Evolutionary conservation across 2,329 filamentous ascomycete species (phyloP).

Genomic region (Colletotrichum simmondsii): DNA sequence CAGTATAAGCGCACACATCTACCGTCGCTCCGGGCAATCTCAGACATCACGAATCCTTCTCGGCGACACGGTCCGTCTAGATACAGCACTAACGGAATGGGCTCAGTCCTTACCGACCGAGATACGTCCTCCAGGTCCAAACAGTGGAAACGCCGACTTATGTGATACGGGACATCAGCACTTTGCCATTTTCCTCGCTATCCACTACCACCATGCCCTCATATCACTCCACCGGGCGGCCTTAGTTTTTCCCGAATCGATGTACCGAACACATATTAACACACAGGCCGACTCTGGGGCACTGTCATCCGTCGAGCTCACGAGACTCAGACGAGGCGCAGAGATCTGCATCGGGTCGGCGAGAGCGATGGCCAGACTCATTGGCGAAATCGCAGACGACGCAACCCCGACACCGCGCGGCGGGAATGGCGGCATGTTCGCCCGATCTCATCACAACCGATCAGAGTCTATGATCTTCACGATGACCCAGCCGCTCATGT

Average conservation of each 20-base stretch:
- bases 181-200: slow-evolving; percentile 7
- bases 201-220: slow-evolving; percentile 30
- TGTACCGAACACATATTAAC: slow-evolving; percentile 34
- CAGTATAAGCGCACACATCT: slow-evolving; percentile 24
- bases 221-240: slow-evolving; percentile 35
- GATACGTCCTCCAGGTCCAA: not conserved
- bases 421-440: not conserved
- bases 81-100: slow-evolving; percentile 36
- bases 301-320: slow-evolving; percentile 10
- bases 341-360: slow-evolving; percentile 24
- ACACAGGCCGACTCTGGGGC: slow-evolving; percentile 10
- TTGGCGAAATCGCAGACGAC: slow-evolving; percentile 20
- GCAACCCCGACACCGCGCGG: not conserved
- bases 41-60: slow-evolving; percentile 17
- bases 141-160: not conserved
- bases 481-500: slow-evolving; percentile 34
- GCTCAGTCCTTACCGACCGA: slow-evolving; percentile 26
- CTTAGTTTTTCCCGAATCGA: slow-evolving; percentile 34
- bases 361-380: slow-evolving; percentile 10
- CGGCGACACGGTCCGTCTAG: slow-evolving; percentile 32
- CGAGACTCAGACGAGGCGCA: slow-evolving; percentile 5
- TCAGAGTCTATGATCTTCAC: slow-evolving; percentile 14
- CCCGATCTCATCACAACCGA: not conserved
- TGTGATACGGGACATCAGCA: slow-evolving; percentile 19
- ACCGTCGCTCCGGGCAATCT: slow-evolving; percentile 5